phyloP scores from a whole-genome alignment of 2,329 filamentous ascomycete genomes.

The Phaeosphaeriaceae sp. region DNA sequence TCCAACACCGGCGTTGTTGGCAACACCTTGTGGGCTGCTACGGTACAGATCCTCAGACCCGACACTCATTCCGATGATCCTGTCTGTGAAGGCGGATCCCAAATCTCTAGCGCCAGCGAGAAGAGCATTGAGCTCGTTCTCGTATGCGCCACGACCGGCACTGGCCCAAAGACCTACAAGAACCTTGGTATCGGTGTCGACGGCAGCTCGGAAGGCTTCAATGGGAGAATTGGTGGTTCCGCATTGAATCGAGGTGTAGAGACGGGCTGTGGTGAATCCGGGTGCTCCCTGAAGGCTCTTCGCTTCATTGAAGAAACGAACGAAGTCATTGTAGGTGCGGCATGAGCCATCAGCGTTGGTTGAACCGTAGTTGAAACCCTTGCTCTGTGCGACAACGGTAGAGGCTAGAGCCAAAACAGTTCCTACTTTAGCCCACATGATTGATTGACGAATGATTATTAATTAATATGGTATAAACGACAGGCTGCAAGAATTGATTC shows the following conservation, averaged over 20 bases:
- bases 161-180: conserved; percentile 86
- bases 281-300: conserved; percentile 67
- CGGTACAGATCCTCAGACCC: conserved; percentile 75
- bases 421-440: conserved; percentile 19
- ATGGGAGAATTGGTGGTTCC: conserved; percentile 61
- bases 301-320: conserved; percentile 71
- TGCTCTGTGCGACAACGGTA: conserved; percentile 32
- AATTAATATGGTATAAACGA: conserved; percentile 6
- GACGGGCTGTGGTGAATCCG: conserved; percentile 71
- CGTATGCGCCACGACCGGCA: conserved; percentile 65
- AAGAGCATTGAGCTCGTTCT: conserved; percentile 76
- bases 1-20: conserved; percentile 67
- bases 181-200: conserved; percentile 76
- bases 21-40: conserved; percentile 68
- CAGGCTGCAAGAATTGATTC: neutral
- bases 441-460: conserved; percentile 8
- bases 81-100: conserved; percentile 66
- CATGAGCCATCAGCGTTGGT: conserved; percentile 64
- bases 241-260: conserved; percentile 75
- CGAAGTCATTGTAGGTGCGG: conserved; percentile 70
- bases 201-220: conserved; percentile 69
- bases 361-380: conserved; percentile 76
- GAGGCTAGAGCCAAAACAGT: conserved; percentile 25
- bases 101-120: conserved; percentile 71
- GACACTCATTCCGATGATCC: conserved; percentile 81